A percentile compares a stretch with the other conserved stretches of the same genome.
Evolutionary conservation across 2,329 filamentous ascomycete genomes (phyloP).

Genomic region (Hortaea werneckii): DNA sequence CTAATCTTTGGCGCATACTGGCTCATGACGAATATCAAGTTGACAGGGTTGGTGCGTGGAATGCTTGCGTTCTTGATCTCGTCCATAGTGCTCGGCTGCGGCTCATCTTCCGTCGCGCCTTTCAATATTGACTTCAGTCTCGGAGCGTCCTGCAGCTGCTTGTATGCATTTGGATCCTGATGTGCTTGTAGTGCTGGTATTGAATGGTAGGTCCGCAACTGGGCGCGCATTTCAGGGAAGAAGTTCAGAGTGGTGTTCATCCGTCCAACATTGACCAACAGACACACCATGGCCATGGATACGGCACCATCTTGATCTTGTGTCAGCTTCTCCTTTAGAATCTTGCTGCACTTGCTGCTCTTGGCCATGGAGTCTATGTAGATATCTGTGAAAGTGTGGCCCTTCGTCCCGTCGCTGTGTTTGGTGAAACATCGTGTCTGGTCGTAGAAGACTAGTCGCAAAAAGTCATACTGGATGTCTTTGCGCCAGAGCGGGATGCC

Average conservation of each 20-base stretch:
- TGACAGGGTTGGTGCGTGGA: conserved; percentile 91
- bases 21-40: conserved; percentile 89
- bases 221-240: conserved; percentile 98
- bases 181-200: conserved; percentile 93
- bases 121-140: conserved; percentile 95
- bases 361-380: conserved; percentile 98
- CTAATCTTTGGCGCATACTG: conserved; percentile 85
- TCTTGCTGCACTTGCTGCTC: conserved; percentile 98
- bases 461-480: conserved; percentile 82
- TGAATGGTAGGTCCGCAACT: conserved; percentile 92
- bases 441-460: conserved; percentile 70
- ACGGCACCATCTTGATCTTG: conserved; percentile 86
- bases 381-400: conserved; percentile 74
- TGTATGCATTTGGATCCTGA: conserved; percentile 92
- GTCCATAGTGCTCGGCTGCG: conserved; percentile 73
- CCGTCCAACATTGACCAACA: conserved; percentile 90
- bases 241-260: conserved; percentile 99
- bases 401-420: conserved; percentile 71
- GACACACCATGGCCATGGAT: conserved; percentile 98
- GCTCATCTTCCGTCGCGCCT: conserved; percentile 82
- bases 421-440: conserved; percentile 75
- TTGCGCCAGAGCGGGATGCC: conserved; percentile 77
- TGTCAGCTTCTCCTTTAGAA: conserved; percentile 89
- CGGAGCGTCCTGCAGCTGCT: conserved; percentile 93
- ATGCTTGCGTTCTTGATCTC: conserved; percentile 61